A percentile compares a stretch with the other conserved stretches of the same genome.
These are phyloP conservation scores for Sambucus nigra DNA, from an alignment of 129 eudicot species.

Conservation along the genomic window DNA sequence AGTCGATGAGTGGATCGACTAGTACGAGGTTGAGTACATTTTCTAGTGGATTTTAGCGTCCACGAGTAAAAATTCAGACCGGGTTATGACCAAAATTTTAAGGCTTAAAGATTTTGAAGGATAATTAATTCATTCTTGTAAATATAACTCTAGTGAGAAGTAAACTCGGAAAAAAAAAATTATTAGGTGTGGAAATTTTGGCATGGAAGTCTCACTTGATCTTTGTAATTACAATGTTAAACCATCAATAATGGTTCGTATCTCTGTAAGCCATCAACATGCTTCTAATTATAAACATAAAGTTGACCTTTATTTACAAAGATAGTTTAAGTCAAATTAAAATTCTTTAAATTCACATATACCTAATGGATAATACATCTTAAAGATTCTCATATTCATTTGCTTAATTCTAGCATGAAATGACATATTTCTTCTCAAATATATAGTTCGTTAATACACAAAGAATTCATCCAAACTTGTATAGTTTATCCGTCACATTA, in stretches of 20 bases:
- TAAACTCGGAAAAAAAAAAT: slow-evolving; percentile 57
- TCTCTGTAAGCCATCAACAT: slow-evolving; percentile 46
- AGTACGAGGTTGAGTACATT: slow-evolving; percentile 57
- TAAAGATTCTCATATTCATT: no score
- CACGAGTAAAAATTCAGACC: slow-evolving; percentile 76
- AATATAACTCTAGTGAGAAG: slow-evolving; percentile 61
- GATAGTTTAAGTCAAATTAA: no score
- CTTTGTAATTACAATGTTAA: slow-evolving; percentile 62
- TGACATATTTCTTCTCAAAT: no score
- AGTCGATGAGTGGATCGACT: slow-evolving; percentile 17
- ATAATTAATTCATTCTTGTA: slow-evolving; percentile 58
- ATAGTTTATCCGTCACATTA: no score
- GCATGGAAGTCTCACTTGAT: slow-evolving; percentile 92
- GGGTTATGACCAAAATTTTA: slow-evolving; percentile 52
- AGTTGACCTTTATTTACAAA: no score
- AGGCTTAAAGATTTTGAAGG: slow-evolving; percentile 57
- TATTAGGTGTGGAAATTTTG: slow-evolving; percentile 86
- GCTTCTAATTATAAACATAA: neutral
- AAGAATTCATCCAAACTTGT: no score
- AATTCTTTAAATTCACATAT: no score
- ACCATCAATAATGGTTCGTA: slow-evolving; percentile 69
- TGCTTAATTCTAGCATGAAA: no score
- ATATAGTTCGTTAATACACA: no score
- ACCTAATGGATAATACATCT: no score
- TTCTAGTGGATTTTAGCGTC: slow-evolving; percentile 79